Conservation (phyloP, 306 rosid genomes). For the Lathyrus aphaca region DNA sequence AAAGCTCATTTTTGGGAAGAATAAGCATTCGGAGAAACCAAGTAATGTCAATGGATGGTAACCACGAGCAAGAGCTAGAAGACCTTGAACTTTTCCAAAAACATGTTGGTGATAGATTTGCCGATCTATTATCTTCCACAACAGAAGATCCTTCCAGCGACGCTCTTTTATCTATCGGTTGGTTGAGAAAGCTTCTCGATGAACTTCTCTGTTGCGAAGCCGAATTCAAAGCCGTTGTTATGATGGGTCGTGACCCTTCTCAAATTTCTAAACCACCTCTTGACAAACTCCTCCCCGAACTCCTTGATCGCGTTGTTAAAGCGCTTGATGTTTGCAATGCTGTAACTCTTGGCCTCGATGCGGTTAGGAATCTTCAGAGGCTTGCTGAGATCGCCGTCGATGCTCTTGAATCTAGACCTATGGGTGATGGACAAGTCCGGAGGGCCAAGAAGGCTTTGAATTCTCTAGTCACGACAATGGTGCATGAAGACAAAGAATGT, state of each 20-base stretch:
- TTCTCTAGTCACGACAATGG: constrained; percentile 56
- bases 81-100: constrained; percentile 88
- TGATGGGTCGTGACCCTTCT: constrained; percentile 73
- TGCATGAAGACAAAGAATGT: constrained; percentile 66
- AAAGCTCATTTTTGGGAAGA: constrained; percentile 82
- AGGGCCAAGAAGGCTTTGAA: constrained; percentile 79
- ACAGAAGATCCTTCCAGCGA: constrained; percentile 53
- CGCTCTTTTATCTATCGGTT: constrained; percentile 61
- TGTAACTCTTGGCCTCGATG: constrained; percentile 70
- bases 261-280: constrained; percentile 78
- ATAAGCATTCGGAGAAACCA: constrained; percentile 92
- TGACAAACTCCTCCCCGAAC: constrained; percentile 73
- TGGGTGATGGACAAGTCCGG: constrained; percentile 90
- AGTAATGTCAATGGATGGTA: constrained; percentile 80
- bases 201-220: constrained; percentile 88
- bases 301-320: constrained; percentile 76
- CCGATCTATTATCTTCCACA: constrained; percentile 53
- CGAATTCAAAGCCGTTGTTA: constrained; percentile 79
- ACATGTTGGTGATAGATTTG: constrained; percentile 68
- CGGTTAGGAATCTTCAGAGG: constrained; percentile 67
- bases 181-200: constrained; percentile 81
- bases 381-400: constrained; percentile 76
- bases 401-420: constrained; percentile 61
- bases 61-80: constrained; percentile 74
- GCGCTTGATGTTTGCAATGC: constrained; percentile 89